Percentiles rank a stretch among this genome's conserved stretches.
Evolutionary conservation across 2,329 filamentous ascomycete genomes (phyloP).

Genomic region (Sclerotiophoma versabilis): DNA sequence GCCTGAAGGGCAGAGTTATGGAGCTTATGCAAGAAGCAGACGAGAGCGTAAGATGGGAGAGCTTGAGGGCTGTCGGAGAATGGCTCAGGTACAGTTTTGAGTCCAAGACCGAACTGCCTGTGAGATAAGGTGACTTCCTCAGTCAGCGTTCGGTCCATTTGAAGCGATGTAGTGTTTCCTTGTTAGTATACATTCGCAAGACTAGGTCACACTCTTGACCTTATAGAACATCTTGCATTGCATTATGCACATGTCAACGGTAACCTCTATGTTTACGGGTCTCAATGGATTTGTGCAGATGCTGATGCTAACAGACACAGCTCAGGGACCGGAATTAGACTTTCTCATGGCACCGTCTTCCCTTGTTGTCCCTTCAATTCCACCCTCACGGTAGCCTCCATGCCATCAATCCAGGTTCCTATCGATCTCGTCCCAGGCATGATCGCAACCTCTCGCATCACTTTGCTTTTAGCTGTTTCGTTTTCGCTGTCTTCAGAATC

Average conservation of each 20-base stretch:
- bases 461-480: slow-evolving; percentile 71
- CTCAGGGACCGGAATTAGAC: background rate
- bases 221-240: slow-evolving; percentile 15
- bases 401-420: slow-evolving; percentile 81
- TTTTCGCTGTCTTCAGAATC: slow-evolving; percentile 52
- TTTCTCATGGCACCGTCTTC: background rate
- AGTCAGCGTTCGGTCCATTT: slow-evolving; percentile 1
- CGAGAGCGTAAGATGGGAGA: slow-evolving; percentile 92
- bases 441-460: slow-evolving; percentile 81
- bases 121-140: slow-evolving; percentile 27
- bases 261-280: background rate
- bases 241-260: background rate
- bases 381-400: slow-evolving; percentile 74
- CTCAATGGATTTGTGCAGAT: background rate
- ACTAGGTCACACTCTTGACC: slow-evolving; percentile 1
- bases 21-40: slow-evolving; percentile 90
- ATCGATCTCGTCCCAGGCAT: slow-evolving; percentile 80
- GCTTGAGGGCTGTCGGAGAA: slow-evolving; percentile 80
- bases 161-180: slow-evolving; percentile 14
- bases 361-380: slow-evolving; percentile 54
- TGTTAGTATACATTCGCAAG: slow-evolving; percentile 17
- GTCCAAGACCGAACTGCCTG: slow-evolving; percentile 42
- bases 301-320: background rate
- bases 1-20: slow-evolving; percentile 88
- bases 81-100: slow-evolving; percentile 72